These are phyloP conservation scores for Eucalyptus marginata DNA, from an alignment of 345 rosid species.

Conservation along the genomic window DNA sequence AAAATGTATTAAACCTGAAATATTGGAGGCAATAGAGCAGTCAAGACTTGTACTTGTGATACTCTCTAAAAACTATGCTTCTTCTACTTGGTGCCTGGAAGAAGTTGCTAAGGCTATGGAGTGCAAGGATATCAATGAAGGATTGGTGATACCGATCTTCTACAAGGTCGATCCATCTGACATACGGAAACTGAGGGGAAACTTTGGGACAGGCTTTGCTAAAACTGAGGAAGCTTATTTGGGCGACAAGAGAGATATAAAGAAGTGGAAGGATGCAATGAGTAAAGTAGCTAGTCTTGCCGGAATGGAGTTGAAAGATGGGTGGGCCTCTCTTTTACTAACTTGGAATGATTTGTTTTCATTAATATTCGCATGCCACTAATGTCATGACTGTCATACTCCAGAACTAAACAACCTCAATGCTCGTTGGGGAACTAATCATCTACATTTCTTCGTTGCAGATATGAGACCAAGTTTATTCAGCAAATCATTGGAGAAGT, in stretches of 20 bases:
- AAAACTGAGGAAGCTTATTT: not conserved
- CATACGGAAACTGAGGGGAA: not conserved
- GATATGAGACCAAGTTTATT: too few relatives aligned
- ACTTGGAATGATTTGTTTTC: not conserved
- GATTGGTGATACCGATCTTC: not conserved
- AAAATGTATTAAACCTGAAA: not conserved
- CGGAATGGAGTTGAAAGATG: not conserved
- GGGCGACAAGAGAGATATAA: not conserved
- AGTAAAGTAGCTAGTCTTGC: not conserved
- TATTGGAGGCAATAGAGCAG: not conserved
- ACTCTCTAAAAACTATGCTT: not conserved
- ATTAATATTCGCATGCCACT: not conserved
- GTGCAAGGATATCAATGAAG: not conserved
- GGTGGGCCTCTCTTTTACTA: not conserved
- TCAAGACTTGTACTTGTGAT: not conserved
- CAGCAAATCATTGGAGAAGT: too few relatives aligned
- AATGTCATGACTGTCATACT: not conserved
- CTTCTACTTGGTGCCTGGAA: constrained; percentile 5
- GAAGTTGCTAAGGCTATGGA: not conserved
- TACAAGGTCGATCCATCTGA: not conserved
- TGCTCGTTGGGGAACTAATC: too few relatives aligned
- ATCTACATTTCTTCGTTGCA: too few relatives aligned
- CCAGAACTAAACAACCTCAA: too few relatives aligned
- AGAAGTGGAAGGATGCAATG: not conserved
- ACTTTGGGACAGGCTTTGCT: not conserved